phyloP scores from a whole-genome alignment of 306 rosid species.

The Geum urbanum region DNA sequence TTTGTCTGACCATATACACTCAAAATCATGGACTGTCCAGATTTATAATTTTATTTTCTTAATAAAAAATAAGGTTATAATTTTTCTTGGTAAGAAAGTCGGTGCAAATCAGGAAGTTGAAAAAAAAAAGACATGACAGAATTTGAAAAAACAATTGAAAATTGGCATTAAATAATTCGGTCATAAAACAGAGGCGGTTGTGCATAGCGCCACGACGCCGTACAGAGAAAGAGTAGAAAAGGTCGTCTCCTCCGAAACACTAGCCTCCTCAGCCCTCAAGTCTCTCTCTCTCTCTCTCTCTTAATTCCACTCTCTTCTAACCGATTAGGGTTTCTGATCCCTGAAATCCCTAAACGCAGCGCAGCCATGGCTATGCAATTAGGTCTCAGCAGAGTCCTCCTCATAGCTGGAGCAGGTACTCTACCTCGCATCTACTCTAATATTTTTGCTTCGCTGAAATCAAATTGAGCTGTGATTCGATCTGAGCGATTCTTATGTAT shows the following conservation, averaged over 20 bases:
- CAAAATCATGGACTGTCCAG: too few relatives aligned
- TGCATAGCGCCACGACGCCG: constrained; percentile 8
- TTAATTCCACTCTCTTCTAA: background rate
- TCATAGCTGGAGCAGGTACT: constrained; percentile 71
- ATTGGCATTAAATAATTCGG: background rate
- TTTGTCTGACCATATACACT: too few relatives aligned
- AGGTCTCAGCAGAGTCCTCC: constrained; percentile 50
- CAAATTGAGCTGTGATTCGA: background rate
- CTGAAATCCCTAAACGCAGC: background rate
- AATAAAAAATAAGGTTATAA: too few relatives aligned
- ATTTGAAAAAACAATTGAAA: background rate
- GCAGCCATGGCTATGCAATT: constrained; percentile 71
- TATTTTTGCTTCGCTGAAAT: background rate
- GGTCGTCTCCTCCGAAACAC: constrained; percentile 8
- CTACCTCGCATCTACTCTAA: background rate
- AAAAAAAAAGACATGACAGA: too few relatives aligned
- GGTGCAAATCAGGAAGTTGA: too few relatives aligned
- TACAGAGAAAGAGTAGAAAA: background rate
- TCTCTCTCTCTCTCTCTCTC: background rate
- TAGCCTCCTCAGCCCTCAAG: background rate
- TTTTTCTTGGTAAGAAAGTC: too few relatives aligned
- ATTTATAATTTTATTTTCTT: too few relatives aligned
- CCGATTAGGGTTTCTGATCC: constrained; percentile 21
- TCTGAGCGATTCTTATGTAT: constrained; percentile 22
- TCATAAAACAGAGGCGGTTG: background rate